These are phyloP conservation scores for Neonectria hederae DNA, from an alignment of 2,329 filamentous ascomycete species.

Conservation along the genomic window DNA sequence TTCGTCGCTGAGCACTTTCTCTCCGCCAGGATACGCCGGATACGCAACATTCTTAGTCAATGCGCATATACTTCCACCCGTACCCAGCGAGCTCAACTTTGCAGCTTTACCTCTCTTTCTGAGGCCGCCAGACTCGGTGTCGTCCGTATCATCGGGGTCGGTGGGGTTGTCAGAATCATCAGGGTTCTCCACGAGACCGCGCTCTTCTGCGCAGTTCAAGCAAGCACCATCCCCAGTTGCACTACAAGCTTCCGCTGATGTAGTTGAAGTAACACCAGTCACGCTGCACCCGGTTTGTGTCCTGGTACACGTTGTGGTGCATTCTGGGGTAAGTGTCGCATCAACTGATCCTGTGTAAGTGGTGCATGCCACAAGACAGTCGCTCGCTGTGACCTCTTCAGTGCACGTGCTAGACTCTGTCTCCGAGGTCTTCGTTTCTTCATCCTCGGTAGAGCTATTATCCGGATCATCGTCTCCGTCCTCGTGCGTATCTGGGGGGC, in stretches of 20 bases:
- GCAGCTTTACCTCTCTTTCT: not conserved
- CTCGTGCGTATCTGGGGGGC: constrained; percentile 3
- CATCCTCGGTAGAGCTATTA: not conserved
- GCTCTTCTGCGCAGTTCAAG: not conserved
- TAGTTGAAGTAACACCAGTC: constrained; percentile 16
- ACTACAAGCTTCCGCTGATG: constrained; percentile 15
- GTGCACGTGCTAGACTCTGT: constrained; percentile 13
- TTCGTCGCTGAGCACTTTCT: not conserved
- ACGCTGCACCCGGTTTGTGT: constrained; percentile 27
- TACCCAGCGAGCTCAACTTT: not conserved
- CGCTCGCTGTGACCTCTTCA: constrained; percentile 24
- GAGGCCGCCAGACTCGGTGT: not conserved
- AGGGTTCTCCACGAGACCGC: not conserved
- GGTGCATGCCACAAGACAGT: constrained; percentile 29
- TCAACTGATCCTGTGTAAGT: constrained; percentile 23
- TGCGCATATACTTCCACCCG: too few relatives aligned
- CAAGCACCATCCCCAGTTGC: constrained; percentile 3
- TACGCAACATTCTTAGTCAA: too few relatives aligned
- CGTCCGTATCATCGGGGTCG: not conserved
- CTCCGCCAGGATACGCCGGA: constrained; percentile 2
- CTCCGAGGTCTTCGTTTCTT: not conserved
- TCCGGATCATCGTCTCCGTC: constrained; percentile 8
- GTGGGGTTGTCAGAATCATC: not conserved
- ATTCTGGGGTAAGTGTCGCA: not conserved
- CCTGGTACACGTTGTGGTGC: constrained; percentile 20